These are phyloP conservation scores for Metschnikowia orientalis DNA, from an alignment of 805 yeast species.

Conservation along the genomic window DNA sequence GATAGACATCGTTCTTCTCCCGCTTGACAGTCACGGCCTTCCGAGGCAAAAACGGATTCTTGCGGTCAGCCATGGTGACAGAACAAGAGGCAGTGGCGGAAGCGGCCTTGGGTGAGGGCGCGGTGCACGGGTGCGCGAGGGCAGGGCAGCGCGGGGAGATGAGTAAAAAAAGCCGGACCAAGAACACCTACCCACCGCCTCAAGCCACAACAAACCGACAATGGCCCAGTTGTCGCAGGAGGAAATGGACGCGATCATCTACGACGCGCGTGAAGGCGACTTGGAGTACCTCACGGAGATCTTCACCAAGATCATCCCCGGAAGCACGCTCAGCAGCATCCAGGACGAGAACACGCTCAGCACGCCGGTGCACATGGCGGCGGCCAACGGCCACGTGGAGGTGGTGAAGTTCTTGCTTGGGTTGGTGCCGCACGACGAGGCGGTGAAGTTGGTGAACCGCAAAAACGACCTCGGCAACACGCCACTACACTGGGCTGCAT, in stretches of 20 bases:
- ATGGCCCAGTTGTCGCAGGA: constrained; percentile 54
- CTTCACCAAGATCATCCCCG: constrained; percentile 54
- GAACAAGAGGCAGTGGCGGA: not conserved
- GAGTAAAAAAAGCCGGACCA: not conserved
- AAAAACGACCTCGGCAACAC: constrained; percentile 85
- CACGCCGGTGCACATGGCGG: constrained; percentile 90
- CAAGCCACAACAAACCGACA: constrained; percentile 8
- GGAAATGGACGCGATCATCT: constrained; percentile 75
- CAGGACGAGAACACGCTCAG: constrained; percentile 61
- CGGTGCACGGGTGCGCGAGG: not conserved
- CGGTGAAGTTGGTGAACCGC: constrained; percentile 27
- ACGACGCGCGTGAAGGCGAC: constrained; percentile 87
- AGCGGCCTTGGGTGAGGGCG: not conserved
- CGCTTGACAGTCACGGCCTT: constrained; percentile 29
- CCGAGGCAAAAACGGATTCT: constrained; percentile 30
- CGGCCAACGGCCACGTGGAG: constrained; percentile 86
- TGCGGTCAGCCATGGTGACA: constrained; percentile 8
- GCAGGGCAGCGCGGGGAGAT: no score
- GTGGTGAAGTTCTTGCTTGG: constrained; percentile 58
- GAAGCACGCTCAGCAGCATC: constrained; percentile 36
- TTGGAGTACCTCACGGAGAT: constrained; percentile 66
- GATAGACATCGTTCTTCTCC: constrained; percentile 30
- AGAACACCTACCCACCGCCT: not conserved
- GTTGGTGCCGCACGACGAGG: constrained; percentile 42
- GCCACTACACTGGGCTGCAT: constrained; percentile 93